Evolutionary conservation across 768 basidiomycete genomes (phyloP).

Genomic region (Daedaleopsis nitida): DNA sequence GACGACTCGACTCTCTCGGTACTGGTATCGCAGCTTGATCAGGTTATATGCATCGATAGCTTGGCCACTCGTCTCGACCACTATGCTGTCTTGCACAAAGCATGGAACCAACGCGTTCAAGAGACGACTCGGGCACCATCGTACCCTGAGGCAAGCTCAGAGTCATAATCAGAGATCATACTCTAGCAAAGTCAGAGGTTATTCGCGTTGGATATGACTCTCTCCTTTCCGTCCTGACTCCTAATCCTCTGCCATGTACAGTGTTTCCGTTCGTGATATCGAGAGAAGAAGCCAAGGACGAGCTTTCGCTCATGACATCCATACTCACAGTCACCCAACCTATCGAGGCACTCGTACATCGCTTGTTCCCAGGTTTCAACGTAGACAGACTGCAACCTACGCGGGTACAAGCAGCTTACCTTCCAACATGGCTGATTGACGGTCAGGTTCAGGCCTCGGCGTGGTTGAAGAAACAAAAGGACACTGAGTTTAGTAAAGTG

Average conservation of each 20-base stretch:
- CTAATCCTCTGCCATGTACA: conserved; percentile 28
- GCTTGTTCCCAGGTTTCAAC: conserved; percentile 40
- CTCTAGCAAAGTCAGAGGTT: conserved; percentile 44
- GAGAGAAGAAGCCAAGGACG: conserved; percentile 29
- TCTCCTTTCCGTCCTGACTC: conserved; percentile 13
- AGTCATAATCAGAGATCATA: conserved; percentile 21
- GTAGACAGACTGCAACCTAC: conserved; percentile 45
- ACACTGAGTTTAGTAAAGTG: conserved; percentile 27
- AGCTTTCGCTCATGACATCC: conserved; percentile 27
- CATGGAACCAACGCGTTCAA: neutral
- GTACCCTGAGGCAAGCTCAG: neutral
- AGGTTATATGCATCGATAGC: no score
- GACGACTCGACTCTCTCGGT: no score
- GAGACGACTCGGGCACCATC: neutral
- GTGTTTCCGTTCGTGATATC: conserved; percentile 56
- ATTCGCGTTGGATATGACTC: conserved; percentile 6
- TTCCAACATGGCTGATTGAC: conserved; percentile 65
- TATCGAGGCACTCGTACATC: conserved; percentile 35
- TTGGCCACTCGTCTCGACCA: neutral
- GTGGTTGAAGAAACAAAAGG: conserved; percentile 29
- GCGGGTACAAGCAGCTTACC: conserved; percentile 55
- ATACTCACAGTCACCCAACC: conserved; percentile 28
- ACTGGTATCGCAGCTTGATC: no score
- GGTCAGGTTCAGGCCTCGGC: conserved; percentile 47
- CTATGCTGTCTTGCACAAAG: conserved; percentile 3